Percentiles rank a stretch among this genome's conserved stretches.
Evolutionary conservation across 768 basidiomycete genomes (phyloP).

Genomic region (Mycena rosella): DNA sequence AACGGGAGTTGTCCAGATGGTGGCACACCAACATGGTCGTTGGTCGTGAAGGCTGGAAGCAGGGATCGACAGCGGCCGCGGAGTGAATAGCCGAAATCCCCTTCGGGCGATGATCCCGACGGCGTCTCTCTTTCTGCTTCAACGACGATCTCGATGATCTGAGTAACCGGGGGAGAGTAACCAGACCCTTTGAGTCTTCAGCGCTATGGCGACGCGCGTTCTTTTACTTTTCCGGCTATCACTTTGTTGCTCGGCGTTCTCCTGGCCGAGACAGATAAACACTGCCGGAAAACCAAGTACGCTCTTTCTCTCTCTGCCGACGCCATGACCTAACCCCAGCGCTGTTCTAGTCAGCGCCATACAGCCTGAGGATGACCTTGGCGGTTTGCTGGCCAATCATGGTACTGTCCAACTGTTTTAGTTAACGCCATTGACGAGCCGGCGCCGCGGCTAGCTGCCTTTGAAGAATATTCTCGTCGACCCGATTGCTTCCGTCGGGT

Average conservation of each 20-base stretch:
- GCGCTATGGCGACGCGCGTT: slow-evolving; percentile 28
- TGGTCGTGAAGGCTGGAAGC: background rate
- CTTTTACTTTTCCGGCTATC: slow-evolving; percentile 23
- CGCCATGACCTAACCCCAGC: slow-evolving; percentile 8
- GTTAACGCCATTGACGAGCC: slow-evolving; percentile 8
- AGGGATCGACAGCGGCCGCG: background rate
- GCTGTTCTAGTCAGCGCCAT: slow-evolving; percentile 16
- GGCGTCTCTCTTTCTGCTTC: slow-evolving; percentile 21
- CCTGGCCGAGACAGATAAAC: slow-evolving; percentile 23
- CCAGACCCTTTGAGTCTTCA: background rate
- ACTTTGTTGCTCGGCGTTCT: slow-evolving; percentile 28
- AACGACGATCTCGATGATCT: slow-evolving; percentile 24
- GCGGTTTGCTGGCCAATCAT: slow-evolving; percentile 35
- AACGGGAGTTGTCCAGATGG: slow-evolving; percentile 62
- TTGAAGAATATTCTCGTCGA: slow-evolving; percentile 58
- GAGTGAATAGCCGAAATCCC: background rate
- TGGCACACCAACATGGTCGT: slow-evolving; percentile 48
- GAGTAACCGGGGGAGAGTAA: background rate
- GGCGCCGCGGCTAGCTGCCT: slow-evolving; percentile 55
- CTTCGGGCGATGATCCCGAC: slow-evolving; percentile 6
- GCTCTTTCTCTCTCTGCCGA: background rate
- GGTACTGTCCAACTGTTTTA: slow-evolving; percentile 10
- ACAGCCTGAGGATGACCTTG: slow-evolving; percentile 13
- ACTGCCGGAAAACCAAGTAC: slow-evolving; percentile 24
- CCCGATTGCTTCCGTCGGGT: slow-evolving; percentile 76